Evolutionary conservation across 208 protist genomes (phyloP).

Genomic region (Lotmaria passim): DNA sequence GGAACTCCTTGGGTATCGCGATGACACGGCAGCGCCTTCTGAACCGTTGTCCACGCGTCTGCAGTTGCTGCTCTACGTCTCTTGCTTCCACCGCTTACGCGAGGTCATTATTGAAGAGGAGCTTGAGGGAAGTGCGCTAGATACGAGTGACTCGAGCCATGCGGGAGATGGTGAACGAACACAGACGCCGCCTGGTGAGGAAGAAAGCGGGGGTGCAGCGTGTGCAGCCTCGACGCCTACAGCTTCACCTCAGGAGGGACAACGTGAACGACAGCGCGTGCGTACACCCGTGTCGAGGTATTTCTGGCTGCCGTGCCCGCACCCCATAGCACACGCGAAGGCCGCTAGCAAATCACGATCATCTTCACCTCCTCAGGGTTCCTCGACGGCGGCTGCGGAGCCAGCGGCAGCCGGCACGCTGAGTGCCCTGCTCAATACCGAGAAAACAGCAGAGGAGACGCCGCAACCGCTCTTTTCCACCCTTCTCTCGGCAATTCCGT

Average conservation of each 20-base stretch:
- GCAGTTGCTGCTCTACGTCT: constrained; percentile 23
- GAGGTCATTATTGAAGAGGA: constrained; percentile 7
- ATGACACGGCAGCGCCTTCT: too few species aligned
- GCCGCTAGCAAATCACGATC: background rate
- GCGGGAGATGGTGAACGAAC: background rate
- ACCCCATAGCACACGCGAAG: background rate
- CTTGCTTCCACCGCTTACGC: constrained; percentile 10
- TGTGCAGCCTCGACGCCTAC: too few species aligned
- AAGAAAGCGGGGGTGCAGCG: background rate
- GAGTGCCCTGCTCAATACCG: background rate
- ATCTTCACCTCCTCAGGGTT: background rate
- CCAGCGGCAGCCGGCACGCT: background rate
- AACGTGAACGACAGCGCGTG: background rate
- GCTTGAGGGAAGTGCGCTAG: background rate
- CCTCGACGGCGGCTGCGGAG: background rate
- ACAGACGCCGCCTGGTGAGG: too few species aligned
- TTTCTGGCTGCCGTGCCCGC: constrained; percentile 12
- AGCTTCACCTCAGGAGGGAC: background rate
- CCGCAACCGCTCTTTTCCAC: constrained; percentile 14
- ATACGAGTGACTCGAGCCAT: background rate
- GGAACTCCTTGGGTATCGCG: background rate
- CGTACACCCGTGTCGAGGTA: constrained; percentile 3
- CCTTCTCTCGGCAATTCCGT: constrained; percentile 9
- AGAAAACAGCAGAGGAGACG: background rate
- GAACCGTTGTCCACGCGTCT: too few species aligned